A percentile compares a stretch with the other conserved stretches of the same genome.
Conservation (phyloP, 306 rosid genomes). For the apple (Malus domestica) region DNA sequence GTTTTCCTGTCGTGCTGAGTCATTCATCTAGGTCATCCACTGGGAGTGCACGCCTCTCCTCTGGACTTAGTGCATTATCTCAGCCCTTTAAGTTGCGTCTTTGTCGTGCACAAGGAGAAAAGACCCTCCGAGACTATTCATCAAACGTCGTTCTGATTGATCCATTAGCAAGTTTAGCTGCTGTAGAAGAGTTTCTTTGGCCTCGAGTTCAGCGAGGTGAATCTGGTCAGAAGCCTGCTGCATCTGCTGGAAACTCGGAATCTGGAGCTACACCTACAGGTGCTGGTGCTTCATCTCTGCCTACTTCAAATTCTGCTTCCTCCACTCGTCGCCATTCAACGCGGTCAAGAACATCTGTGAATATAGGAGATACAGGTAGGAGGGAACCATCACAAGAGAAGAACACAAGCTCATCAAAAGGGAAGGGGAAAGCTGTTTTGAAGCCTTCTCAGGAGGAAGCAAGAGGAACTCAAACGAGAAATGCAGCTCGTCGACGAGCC, state of each 20-base stretch:
- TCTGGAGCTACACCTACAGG: conserved; percentile 68
- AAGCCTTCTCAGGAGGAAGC: conserved; percentile 79
- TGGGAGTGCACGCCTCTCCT: conserved; percentile 91
- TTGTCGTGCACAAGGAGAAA: conserved; percentile 91
- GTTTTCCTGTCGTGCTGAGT: conserved; percentile 93
- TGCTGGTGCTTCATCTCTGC: conserved; percentile 67
- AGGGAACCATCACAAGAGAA: conserved; percentile 71
- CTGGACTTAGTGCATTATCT: conserved; percentile 85
- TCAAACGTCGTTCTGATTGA: conserved; percentile 88
- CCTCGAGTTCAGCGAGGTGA: conserved; percentile 86
- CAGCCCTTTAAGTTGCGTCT: conserved; percentile 95
- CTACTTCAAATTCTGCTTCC: conserved; percentile 55
- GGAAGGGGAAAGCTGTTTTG: conserved; percentile 92
- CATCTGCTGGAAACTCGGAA: conserved; percentile 71
- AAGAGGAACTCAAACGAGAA: conserved; percentile 92
- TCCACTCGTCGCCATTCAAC: conserved; percentile 72
- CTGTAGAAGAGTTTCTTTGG: conserved; percentile 97
- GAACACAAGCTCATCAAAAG: conserved; percentile 74
- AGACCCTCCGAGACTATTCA: conserved; percentile 83
- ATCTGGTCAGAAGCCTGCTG: conserved; percentile 64
- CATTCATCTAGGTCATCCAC: conserved; percentile 85
- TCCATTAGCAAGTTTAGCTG: conserved; percentile 93
- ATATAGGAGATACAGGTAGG: conserved; percentile 58
- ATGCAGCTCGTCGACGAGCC: conserved; percentile 78
- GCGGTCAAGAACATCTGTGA: conserved; percentile 76